Conservation (phyloP, 495 filamentous ascomycete species). For the Penicillium chermesinum region DNA sequence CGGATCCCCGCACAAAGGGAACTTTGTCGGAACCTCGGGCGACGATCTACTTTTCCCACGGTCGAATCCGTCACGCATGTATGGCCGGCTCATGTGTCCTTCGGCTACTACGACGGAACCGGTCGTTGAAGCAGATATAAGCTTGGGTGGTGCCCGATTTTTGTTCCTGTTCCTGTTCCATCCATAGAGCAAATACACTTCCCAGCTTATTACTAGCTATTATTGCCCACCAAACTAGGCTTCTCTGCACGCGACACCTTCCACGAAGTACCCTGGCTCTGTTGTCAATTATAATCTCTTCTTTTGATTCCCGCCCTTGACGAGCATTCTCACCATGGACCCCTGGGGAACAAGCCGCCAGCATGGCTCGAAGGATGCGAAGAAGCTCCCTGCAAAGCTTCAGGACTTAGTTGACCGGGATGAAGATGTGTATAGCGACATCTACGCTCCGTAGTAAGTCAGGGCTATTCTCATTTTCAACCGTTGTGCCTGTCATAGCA, state of each 20-base stretch:
- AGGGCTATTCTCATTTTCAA: background rate
- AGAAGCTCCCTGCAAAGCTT: slow-evolving; percentile 61
- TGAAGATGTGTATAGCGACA: slow-evolving; percentile 70
- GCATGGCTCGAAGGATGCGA: slow-evolving; percentile 9
- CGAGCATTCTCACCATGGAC: background rate
- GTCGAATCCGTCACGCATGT: background rate
- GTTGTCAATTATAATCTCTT: background rate
- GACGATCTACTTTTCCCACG: background rate
- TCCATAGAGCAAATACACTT: background rate
- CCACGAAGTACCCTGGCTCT: background rate
- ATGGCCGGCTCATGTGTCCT: background rate
- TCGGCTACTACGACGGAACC: background rate
- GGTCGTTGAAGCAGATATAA: background rate
- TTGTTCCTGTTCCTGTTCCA: background rate
- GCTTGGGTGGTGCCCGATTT: background rate
- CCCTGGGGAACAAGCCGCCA: background rate
- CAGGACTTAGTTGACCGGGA: slow-evolving; percentile 74
- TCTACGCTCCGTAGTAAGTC: slow-evolving; percentile 77
- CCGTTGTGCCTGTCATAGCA: background rate
- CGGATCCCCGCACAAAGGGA: background rate
- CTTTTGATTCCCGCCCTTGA: background rate
- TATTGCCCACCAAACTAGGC: background rate
- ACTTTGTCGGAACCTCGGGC: background rate
- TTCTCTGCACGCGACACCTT: background rate
- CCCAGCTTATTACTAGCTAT: background rate